phyloP scores from a whole-genome alignment of 2,329 filamentous ascomycete species.

The Domatiomyces globalis region DNA sequence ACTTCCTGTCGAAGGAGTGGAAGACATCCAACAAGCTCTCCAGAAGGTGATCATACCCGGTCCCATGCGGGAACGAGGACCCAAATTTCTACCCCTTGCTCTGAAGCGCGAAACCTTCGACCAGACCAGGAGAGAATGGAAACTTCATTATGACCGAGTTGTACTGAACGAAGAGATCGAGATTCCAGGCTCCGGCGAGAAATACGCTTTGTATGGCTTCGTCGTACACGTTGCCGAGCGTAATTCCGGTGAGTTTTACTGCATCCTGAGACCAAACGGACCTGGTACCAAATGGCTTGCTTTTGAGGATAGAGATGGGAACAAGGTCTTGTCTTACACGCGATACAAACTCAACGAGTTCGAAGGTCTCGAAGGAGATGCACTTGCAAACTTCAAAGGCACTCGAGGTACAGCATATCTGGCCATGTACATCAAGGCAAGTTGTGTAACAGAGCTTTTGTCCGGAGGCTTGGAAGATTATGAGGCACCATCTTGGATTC shows the following conservation, averaged over 20 bases:
- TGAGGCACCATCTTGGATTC: constrained; percentile 30
- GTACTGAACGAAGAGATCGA: constrained; percentile 40
- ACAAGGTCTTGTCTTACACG: constrained; percentile 43
- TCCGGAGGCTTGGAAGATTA: constrained; percentile 34
- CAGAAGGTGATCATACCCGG: constrained; percentile 1
- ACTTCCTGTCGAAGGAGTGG: constrained; percentile 26
- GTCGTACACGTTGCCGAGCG: constrained; percentile 46
- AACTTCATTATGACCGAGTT: constrained; percentile 43
- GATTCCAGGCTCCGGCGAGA: constrained; percentile 27
- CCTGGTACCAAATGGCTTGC: constrained; percentile 44
- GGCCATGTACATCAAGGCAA: constrained; percentile 42
- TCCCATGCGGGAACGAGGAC: constrained; percentile 22
- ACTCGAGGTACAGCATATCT: constrained; percentile 37
- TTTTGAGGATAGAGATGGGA: constrained; percentile 42
- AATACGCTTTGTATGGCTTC: constrained; percentile 46
- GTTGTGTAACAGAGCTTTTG: constrained; percentile 29
- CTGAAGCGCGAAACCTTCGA: constrained; percentile 45
- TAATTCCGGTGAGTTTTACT: constrained; percentile 45
- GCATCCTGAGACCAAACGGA: constrained; percentile 45
- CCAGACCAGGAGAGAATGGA: constrained; percentile 39
- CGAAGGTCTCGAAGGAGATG: constrained; percentile 32
- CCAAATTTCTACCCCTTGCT: constrained; percentile 40
- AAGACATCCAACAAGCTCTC: constrained; percentile 26
- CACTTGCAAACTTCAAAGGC: constrained; percentile 24
- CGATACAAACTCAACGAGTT: constrained; percentile 39